Base-by-base conservation (phyloP, 768 basidiomycete species). In the Boletus subparvulus region DNA sequence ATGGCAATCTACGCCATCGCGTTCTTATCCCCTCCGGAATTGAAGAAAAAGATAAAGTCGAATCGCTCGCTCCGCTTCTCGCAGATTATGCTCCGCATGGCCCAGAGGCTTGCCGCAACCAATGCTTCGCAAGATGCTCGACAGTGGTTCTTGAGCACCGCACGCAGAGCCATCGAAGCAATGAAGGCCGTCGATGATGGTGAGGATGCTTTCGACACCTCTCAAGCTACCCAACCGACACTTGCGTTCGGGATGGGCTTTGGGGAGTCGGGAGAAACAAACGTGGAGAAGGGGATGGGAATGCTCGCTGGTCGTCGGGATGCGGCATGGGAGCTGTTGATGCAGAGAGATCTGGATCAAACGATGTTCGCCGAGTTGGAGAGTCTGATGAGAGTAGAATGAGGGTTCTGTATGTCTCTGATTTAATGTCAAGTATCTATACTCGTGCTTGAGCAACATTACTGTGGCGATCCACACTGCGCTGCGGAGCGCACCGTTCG, bases 211-310 rank as follows among this genome's bases (percentile, higher is more conserved):
- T 88, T 90, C 60, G 90, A 91, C 65, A 82, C 80, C 6, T 77
- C 85, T 3, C 83, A 86, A 60, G 71, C 83, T 19, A 73, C 74
- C 19, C 77, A 77, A 47, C 80, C 90, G 6, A 81, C 83, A 4
- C 78, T 93, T 49, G 78, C 87, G 6, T 93, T 92, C 68, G 91
- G 90, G n/a, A 88, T 93, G 81, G 91, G 89, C 14, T 92, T 87
- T 64, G 83, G 87, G 2, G 92, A 92, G 67, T 79, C 82, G 42
- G 84, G 83, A 9, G 88, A 91, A 62, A 80, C 71, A 17, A 76
- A 77, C 11, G 74, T 80, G 46, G 90, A 93, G 69, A 84, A 78
- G 58, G 92, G 92, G 8, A 86, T 83, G 19, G 91, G 91, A 3
- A 70, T 93, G 52, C 75, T 92, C 33, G 88, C 85, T 51, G 86